Evolutionary conservation across 768 basidiomycete species (phyloP).

Genomic region (Lactarius tabidus): DNA sequence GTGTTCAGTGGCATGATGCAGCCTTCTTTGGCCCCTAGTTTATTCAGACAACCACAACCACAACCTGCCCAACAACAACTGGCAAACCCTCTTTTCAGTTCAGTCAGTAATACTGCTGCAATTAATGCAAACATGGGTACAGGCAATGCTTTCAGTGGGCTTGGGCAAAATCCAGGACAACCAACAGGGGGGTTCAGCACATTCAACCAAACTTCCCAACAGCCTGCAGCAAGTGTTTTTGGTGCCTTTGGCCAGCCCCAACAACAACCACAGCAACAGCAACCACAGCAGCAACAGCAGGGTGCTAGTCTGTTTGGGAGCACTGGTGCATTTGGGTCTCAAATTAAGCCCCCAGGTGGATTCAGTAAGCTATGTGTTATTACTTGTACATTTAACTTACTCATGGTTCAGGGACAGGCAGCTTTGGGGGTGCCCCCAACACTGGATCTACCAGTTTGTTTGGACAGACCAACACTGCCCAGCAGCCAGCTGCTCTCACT

Average conservation of each 20-base stretch:
- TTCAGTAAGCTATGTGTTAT: no score
- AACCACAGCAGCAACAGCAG: constrained; percentile 8
- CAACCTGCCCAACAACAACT: constrained; percentile 31
- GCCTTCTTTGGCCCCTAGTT: constrained; percentile 25
- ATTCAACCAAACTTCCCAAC: constrained; percentile 31
- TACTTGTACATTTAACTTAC: no score
- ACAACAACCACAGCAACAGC: constrained; percentile 23
- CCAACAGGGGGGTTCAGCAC: no score
- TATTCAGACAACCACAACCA: constrained; percentile 37
- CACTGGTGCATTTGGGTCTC: constrained; percentile 32
- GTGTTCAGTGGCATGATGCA: constrained; percentile 34
- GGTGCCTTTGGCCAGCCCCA: constrained; percentile 36
- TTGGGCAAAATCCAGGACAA: no score
- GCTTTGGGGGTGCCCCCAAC: constrained; percentile 21
- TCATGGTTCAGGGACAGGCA: no score
- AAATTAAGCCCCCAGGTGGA: no score
- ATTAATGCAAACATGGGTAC: no score
- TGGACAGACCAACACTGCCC: constrained; percentile 30
- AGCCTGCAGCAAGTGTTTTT: constrained; percentile 28
- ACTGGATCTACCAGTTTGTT: constrained; percentile 27
- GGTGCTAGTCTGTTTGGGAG: constrained; percentile 31
- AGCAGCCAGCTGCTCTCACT: constrained; percentile 34
- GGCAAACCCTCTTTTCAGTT: constrained; percentile 28
- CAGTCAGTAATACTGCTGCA: no score
- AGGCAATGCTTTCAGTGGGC: no score